Conservation (phyloP, 768 basidiomycete genomes). For the Suillus weaverae region DNA sequence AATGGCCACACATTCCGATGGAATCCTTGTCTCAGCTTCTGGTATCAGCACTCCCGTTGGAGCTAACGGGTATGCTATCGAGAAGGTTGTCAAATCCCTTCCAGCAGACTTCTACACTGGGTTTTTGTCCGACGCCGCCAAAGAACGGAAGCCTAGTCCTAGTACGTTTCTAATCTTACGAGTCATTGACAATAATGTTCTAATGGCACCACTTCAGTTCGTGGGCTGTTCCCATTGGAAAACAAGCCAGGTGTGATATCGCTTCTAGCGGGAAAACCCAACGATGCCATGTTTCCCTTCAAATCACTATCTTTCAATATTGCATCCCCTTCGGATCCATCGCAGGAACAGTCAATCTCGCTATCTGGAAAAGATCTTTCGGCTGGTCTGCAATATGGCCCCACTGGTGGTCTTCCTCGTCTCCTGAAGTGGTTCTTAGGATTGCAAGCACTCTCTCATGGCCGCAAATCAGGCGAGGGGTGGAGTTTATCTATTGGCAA, state of each 20-base stretch:
- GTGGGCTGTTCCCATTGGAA: conserved; percentile 78
- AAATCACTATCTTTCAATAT: conserved; percentile 70
- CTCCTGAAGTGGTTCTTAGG: conserved; percentile 68
- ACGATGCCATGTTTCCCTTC: conserved; percentile 89
- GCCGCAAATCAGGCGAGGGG: conserved; percentile 55
- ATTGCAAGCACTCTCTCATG: conserved; percentile 72
- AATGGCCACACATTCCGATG: conserved; percentile 10
- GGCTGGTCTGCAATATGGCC: conserved; percentile 73
- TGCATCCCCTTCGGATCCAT: conserved; percentile 46
- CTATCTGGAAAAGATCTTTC: conserved; percentile 62
- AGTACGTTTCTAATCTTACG: conserved; percentile 41
- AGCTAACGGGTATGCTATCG: neutral
- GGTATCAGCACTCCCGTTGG: neutral
- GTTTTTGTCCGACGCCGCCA: conserved; percentile 66
- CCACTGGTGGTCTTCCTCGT: conserved; percentile 66
- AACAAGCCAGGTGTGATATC: conserved; percentile 75
- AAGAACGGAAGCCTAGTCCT: conserved; percentile 59
- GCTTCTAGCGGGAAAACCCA: conserved; percentile 89
- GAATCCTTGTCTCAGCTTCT: conserved; percentile 3
- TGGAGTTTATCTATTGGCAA: conserved; percentile 80
- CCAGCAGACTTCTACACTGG: conserved; percentile 54
- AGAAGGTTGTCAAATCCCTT: conserved; percentile 27
- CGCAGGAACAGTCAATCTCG: conserved; percentile 47
- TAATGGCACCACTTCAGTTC: conserved; percentile 41
- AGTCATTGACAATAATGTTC: conserved; percentile 3